Evolutionary conservation across 495 filamentous ascomycete species (phyloP).

Genomic region (Physcia stellaris): DNA sequence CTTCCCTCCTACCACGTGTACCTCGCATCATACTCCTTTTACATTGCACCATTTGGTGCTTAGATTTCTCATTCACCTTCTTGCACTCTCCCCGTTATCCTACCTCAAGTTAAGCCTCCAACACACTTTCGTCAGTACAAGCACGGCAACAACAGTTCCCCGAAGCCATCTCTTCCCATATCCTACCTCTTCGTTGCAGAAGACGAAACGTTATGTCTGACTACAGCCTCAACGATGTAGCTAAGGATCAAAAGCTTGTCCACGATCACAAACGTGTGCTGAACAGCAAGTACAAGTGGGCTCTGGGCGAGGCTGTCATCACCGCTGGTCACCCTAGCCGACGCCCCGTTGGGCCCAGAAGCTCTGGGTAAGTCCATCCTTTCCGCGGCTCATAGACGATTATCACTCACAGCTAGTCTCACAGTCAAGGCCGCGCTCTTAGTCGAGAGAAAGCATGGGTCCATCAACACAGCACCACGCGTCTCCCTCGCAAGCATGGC

Average conservation of each 20-base stretch:
- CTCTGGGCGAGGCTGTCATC: conserved; percentile 22
- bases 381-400: not conserved
- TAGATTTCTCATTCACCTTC: not conserved
- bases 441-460: not conserved
- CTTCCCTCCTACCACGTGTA: not conserved
- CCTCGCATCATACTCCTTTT: no score
- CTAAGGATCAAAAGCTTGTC: conserved; percentile 27
- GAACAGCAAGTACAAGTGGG: conserved; percentile 43
- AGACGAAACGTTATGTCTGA: not conserved
- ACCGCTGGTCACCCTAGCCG: conserved; percentile 11
- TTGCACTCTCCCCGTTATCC: not conserved
- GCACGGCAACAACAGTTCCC: no score
- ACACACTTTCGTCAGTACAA: not conserved
- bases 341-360: conserved; percentile 20
- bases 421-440: not conserved
- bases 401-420: not conserved
- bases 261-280: conserved; percentile 37
- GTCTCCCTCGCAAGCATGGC: conserved; percentile 25
- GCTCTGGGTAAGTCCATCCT: conserved; percentile 10
- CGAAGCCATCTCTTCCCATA: no score
- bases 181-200: no score
- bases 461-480: no score
- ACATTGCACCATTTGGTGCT: not conserved
- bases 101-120: not conserved
- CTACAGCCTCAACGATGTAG: conserved; percentile 5